These are phyloP conservation scores for Coemansia erecta DNA, from an alignment of 192 early-diverging fungal genomes.

Conservation along the genomic window DNA sequence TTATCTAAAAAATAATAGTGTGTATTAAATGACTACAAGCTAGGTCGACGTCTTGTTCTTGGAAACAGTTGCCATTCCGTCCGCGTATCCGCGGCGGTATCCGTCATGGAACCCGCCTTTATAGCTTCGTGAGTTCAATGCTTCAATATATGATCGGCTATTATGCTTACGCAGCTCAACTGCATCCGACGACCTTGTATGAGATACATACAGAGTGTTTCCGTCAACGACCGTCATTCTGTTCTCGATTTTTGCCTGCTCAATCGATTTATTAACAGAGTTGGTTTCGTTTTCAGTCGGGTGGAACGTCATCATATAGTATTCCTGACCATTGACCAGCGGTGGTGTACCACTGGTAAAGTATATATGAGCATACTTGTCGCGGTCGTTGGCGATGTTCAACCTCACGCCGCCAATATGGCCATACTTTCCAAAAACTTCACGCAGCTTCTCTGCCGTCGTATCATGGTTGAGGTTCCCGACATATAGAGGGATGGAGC, in stretches of 20 bases:
- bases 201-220: slow-evolving; percentile 5
- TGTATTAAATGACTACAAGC: too few species aligned
- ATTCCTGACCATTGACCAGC: slow-evolving; percentile 1
- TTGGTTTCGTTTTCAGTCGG: slow-evolving; percentile 24
- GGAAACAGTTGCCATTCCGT: not conserved
- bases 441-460: slow-evolving; percentile 7
- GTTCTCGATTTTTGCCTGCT: slow-evolving; percentile 4
- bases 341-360: slow-evolving; percentile 31
- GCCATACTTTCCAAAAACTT: slow-evolving; percentile 32
- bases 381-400: slow-evolving; percentile 2
- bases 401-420: slow-evolving; percentile 20
- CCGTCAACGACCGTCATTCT: slow-evolving; percentile 7
- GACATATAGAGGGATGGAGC: slow-evolving; percentile 29
- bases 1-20: too few species aligned
- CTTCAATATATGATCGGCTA: too few species aligned
- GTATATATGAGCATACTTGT: slow-evolving; percentile 40
- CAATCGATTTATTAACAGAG: slow-evolving; percentile 11
- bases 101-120: slow-evolving; percentile 35
- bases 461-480: slow-evolving; percentile 14
- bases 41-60: too few species aligned
- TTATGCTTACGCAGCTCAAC: not conserved
- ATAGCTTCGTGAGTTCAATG: slow-evolving; percentile 2
- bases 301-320: slow-evolving; percentile 5
- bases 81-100: slow-evolving; percentile 24
- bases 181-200: not conserved